Evolutionary conservation across 2,329 filamentous ascomycete species (phyloP), one percentile per base, ranked within the genome.

Genomic region (Cercospora sesami): DNA sequence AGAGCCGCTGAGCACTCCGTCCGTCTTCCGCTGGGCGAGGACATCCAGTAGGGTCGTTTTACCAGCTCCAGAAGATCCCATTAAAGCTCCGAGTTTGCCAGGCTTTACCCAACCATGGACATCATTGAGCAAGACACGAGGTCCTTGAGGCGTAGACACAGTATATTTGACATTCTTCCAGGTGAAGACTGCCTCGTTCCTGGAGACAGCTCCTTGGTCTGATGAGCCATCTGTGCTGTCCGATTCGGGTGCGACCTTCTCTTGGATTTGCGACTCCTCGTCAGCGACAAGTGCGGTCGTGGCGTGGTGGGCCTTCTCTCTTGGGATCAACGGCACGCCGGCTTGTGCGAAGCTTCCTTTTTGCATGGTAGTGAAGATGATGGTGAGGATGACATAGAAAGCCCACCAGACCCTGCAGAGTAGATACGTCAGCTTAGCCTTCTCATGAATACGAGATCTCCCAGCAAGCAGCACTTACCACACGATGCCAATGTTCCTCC

Each of bases 151-250:
- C 30, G 81, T 82, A 4, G 81, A 79, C 67, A 93, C 90, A 0
- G 86, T 90, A 77, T 96, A 97, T 76, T 89, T 91, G 68, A 97
- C 87, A 71, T 91, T 84, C 76, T 94, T 91, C 91, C 92, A 97
- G 0, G 93, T 96, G 65, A 96, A 91, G 0, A 42, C 36, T 42
- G 87, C 89, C 0, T 85, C 89, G 76, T 91, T 90, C 30, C 84
- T 84, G 31, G 88, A 78, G 0, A 90, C 80, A 7, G 16, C 23
- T 42, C 21, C 23, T 21, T 59, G 31, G 76, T 2, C 31, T n/a
- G 51, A 57, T 9, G 61, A 53, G 30, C 76, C 77, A 45, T 82
- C 78, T n/a, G 60, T 55, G 7, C 51, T 61, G 4, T 68, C 57
- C 28, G 30, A 63, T 31, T 48, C 58, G 12, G 58, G 63, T 18